Base-by-base conservation (phyloP, 2,329 filamentous ascomycete species). In the Ambrosiella xylebori region DNA sequence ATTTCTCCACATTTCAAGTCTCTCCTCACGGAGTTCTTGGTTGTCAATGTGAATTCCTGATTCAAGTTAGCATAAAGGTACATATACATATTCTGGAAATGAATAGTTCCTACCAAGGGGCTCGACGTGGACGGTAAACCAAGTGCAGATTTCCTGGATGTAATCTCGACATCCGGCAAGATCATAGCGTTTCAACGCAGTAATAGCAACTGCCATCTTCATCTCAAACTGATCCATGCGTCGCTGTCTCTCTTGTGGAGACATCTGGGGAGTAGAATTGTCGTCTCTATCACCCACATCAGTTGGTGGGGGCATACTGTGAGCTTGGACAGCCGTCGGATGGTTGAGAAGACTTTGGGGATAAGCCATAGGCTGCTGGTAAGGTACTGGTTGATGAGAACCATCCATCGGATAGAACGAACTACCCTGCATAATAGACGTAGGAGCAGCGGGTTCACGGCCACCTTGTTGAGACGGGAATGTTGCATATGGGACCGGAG, bases 1-100 rank as follows among this genome's bases (percentile, higher is more conserved):
- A 64, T 96, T 86, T 65, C 86, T 83, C 93, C 93, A 98, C 6
- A 97, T 73, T 66, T 84, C 84, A 63, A 95, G 78, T 58, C 89
- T 83, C 64, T 93, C 84, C 58, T 45, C 36, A 41, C 61, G 61
- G 27, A 58, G 52, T 11, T 47, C 57, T 40, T 59, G 56, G 45
- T 60, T 51, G 41, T 62, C 61, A 45, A 62, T 52, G 56, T 62
- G 58, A 13, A 62, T 49, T 8, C 57, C 61, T 62, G 41, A 41
- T 7, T 47, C 9, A 39, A 13, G 55, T 57, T 57, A 59, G 9
- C 12, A 40, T 17, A 36, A 40, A 36, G 7, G 7, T 47, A 13
- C 44, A 7, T 47, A n/a, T 12, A 41, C 9, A 41, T 41, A 7
- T 47, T 7, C 17, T 7, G 7, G 44, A 3, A 12, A 15, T 47